Base-by-base conservation (phyloP, 176 grass and related monocot genomes). In the Rhipidocladum racemiflorum region DNA sequence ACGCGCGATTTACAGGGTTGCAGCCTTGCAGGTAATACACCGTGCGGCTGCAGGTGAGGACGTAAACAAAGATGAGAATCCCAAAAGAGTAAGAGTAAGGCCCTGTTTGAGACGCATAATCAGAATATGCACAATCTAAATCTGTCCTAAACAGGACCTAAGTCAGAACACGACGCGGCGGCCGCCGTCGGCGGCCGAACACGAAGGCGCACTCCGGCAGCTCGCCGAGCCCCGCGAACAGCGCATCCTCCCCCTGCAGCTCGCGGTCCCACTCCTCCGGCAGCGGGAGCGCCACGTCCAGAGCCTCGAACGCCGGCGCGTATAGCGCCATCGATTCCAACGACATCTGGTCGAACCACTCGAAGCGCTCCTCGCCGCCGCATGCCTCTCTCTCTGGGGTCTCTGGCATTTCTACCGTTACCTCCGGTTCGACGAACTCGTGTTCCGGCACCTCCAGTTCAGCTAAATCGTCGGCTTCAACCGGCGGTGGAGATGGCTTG, bases 181-280 rank as follows among this genome's bases (percentile, higher is more conserved):
- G 88, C 46, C 8, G 85, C 61, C 7, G 55, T 29, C 82, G 48
- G 53, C n/a, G 55, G 9, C n/a, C 55, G 9, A 59, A 23, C 54
- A 11, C 55, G n/a, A 59, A 24, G 55, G 55, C 21, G n/a, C 55
- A 59, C 55, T 59, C 55, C 55, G 9, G 55, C 9, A 59, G n/a
- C n/a, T 59, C 55, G 55, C 55, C n/a, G n/a, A 98, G 96, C 55
- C 85, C 96, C 1, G 96, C 96, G 57, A 98, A 98, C 11, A 98
- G 90, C 3, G 85, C 82, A 50, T 98, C 96, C 32, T 98, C 96
- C 39, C 86, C 92, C 9, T 81, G 86, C 38, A 83, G 84, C 38
- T 74, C 81, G 24, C 84, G 85, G 55, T 90, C 90, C 54, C 83
- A 84, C n/a, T 84, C 81, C 78, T 89, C 88, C 10, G 85, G 88